A percentile compares a stretch with the other conserved stretches of the same genome.
phyloP scores from a whole-genome alignment of 768 basidiomycete species.

The Naganishia vaughanmartiniae region DNA sequence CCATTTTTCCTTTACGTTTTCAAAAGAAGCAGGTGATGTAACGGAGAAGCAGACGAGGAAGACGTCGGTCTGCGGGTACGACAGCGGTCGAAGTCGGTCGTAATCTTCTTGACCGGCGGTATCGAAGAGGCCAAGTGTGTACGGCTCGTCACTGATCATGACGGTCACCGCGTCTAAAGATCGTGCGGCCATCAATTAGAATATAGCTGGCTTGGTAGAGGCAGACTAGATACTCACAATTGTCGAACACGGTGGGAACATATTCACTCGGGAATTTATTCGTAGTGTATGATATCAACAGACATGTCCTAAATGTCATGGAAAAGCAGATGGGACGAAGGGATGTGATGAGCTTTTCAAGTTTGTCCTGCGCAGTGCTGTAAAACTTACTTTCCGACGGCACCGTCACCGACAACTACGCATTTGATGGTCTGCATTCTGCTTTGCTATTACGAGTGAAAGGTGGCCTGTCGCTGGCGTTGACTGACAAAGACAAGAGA shows the following conservation, averaged over 20 bases:
- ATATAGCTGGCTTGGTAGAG: not conserved
- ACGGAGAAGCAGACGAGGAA: constrained; percentile 99
- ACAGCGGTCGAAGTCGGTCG: constrained; percentile 95
- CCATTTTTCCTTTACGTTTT: constrained; percentile 99
- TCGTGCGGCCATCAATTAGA: constrained; percentile 13
- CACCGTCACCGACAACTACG: constrained; percentile 52
- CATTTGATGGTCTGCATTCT: constrained; percentile 30
- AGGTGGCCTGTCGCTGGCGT: not conserved
- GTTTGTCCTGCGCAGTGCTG: not conserved
- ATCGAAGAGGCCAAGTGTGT: constrained; percentile 96
- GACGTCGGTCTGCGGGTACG: constrained; percentile 99
- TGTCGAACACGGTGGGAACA: constrained; percentile 53
- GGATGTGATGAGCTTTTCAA: not conserved
- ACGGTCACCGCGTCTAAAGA: constrained; percentile 81
- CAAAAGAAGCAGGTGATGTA: constrained; percentile 95
- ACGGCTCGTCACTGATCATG: constrained; percentile 99
- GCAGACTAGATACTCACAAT: constrained; percentile 38
- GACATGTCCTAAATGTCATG: constrained; percentile 62
- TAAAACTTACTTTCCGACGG: constrained; percentile 49
- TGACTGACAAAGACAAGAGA: not conserved
- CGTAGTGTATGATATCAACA: constrained; percentile 93
- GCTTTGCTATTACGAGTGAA: not conserved
- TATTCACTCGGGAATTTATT: constrained; percentile 90
- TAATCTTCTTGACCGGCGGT: constrained; percentile 99
- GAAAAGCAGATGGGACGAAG: constrained; percentile 3